Base-by-base conservation (phyloP, 2,329 filamentous ascomycete species). In the Fusarium cyanostomum region DNA sequence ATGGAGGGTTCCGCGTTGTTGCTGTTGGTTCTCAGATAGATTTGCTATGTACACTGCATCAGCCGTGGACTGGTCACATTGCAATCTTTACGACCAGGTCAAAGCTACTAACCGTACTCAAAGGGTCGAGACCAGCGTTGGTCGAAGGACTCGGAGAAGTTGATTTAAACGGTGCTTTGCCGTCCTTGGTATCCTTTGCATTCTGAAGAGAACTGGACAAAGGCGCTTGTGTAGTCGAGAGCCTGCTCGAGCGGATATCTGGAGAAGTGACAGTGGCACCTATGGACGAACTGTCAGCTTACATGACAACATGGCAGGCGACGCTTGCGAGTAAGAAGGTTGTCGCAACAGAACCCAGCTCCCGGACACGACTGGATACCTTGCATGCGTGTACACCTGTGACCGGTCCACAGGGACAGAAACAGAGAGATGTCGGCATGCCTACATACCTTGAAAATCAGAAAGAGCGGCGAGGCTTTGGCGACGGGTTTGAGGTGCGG, bases 151-250 rank as follows among this genome's bases (percentile, higher is more conserved):
- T 64, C 11, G 71, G 60, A 9, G 71, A 66, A 43, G 65, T 56
- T 15, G 71, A 54, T 63, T 71, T 74, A 30, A 68, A 63, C 27
- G 68, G 50, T 34, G 58, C 58, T 65, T 73, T 77, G 34, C 53
- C 58, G 16, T 77, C 76, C 52, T 73, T 77, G 55, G 55, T 54
- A 26, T 76, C 76, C 58, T 73, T 77, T 58, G 63, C 69, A 70
- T 70, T 71, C 60, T 75, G 75, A 42, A 87, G 87, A 69, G 88
- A 89, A 70, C 87, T 89, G 51, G 88, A 90, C 67, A 89, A 85
- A 71, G 74, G 68, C 21, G 72, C 46, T 51, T 72, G 70, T 51
- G 69, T 52, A 50, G 64, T 69, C 61, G 69, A 71, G 58, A 69
- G 50, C 67, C 68, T 67, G 64, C 64, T 71, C 52, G 69, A 62